Conservation (phyloP, 805 yeast genomes). For the Ogataea corticis region DNA sequence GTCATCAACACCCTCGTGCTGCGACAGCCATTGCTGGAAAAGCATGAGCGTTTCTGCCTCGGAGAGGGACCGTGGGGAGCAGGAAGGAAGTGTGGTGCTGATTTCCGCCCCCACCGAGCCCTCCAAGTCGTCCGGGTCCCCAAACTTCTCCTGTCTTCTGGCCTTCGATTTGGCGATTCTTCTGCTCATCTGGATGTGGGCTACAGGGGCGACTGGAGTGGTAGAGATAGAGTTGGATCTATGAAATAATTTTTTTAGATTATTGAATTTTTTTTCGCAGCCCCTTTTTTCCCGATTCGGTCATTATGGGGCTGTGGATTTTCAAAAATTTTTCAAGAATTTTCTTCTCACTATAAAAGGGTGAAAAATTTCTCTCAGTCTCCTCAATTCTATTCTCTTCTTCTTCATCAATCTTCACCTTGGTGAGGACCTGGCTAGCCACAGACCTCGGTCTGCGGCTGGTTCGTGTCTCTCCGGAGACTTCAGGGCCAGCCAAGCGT, state of each 20-base stretch:
- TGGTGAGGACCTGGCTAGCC: constrained; percentile 27
- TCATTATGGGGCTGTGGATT: constrained; percentile 3
- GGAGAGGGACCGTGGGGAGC: constrained; percentile 27
- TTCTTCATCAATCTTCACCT: constrained; percentile 44
- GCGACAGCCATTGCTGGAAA: constrained; percentile 32
- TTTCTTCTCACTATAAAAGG: constrained; percentile 2
- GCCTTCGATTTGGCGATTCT: constrained; percentile 35
- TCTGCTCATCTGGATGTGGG: constrained; percentile 39
- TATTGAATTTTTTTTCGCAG: not conserved
- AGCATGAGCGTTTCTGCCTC: constrained; percentile 38
- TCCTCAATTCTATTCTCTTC: constrained; percentile 1
- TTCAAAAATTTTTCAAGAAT: constrained; percentile 3
- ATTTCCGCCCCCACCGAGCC: constrained; percentile 37
- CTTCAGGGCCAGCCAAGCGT: constrained; percentile 30
- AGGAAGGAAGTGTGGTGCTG: constrained; percentile 4
- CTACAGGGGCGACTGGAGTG: no score
- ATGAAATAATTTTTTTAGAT: not conserved
- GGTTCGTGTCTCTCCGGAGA: constrained; percentile 25
- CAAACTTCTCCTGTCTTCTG: constrained; percentile 20
- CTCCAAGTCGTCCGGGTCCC: constrained; percentile 20
- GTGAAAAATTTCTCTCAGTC: no score
- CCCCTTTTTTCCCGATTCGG: constrained; percentile 11
- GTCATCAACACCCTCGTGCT: constrained; percentile 12
- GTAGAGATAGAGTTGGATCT: not conserved
- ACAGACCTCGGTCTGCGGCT: constrained; percentile 12